Conservation (phyloP, 345 rosid species). For the Moricandia moricandioides region DNA sequence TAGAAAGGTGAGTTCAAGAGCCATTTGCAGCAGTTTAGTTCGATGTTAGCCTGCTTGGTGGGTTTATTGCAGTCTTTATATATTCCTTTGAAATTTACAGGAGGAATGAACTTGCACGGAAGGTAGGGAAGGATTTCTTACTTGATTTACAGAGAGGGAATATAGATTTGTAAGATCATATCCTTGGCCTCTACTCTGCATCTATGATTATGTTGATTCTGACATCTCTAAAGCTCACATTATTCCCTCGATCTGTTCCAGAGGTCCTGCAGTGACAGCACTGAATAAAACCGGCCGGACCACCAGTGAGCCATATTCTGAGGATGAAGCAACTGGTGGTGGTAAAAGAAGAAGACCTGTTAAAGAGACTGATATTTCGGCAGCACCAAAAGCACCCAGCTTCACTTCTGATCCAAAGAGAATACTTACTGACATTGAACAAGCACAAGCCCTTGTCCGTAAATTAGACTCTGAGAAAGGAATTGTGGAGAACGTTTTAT, state of each 20-base stretch:
- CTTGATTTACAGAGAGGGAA: conserved; percentile 87
- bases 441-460: conserved; percentile 74
- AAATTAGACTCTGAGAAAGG: conserved; percentile 92
- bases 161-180: conserved; percentile 68
- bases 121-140: conserved; percentile 75
- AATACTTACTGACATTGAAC: conserved; percentile 68
- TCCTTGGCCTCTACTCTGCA: not conserved
- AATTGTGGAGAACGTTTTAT: conserved; percentile 66
- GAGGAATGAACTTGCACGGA: conserved; percentile 83
- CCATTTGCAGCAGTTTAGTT: not conserved
- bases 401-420: conserved; percentile 80
- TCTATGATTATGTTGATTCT: not conserved
- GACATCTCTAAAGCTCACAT: conserved; percentile 3
- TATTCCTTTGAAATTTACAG: conserved; percentile 42
- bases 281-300: conserved; percentile 38
- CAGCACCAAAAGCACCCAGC: conserved; percentile 83
- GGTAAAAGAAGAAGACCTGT: conserved; percentile 67
- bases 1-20: conserved; percentile 62
- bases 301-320: conserved; percentile 51
- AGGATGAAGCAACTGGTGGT: conserved; percentile 59
- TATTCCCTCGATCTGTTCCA: conserved; percentile 34
- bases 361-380: conserved; percentile 66
- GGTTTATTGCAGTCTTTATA: not conserved
- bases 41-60: not conserved
- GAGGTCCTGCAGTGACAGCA: conserved; percentile 71